Evolutionary conservation across 495 filamentous ascomycete species (phyloP), one percentile per base, ranked within the genome.

Genomic region (Hypoxylon fuscum): DNA sequence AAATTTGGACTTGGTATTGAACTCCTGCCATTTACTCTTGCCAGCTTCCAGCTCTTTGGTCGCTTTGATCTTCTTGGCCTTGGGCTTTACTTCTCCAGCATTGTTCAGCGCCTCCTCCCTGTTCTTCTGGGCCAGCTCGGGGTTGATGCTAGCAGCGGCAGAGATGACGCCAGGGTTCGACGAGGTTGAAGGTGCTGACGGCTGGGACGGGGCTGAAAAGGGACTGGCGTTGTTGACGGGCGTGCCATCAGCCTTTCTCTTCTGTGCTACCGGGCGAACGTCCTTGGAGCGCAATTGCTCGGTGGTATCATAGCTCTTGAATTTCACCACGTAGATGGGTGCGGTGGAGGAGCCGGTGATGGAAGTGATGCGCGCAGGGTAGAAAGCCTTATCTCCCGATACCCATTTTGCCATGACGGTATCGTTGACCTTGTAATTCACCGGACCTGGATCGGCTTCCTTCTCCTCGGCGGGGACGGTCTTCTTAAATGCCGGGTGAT

Each of bases 1-100:
- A 34, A 86, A 78, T 70, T 92, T 92, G 15, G 90, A 88, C 77
- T 93, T 96, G 64, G 79, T 79, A 34, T 84, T 87, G 71, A 96
- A 98, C 65, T 93, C 89, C 74, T 97, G 88, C 95, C 95, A 98
- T 68, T 95, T 96, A 64, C 81, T 91, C 80, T 96, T 96, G 62
- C 89, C 88, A 60, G 84, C 89, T 76, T 97, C 92, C 9, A 98
- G 81, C 71, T 94, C 92, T 72, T 91, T 92, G 27, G 85, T 93
- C 12, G 92, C 90, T 77, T 96, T 96, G 61, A 97, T 86, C 77
- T 96, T 96, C 68, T 92, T 82, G 55, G 75, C 74, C 48, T 77
- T 76, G 15, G 74, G 73, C 59, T 77, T 75, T 25, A 29, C 68
- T 6, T 79, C 76, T n/a, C 67, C 74, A 2, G 59, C 64, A 29